These are phyloP conservation scores for Mimosa bimucronata DNA, from an alignment of 306 rosid species.

Conservation along the genomic window DNA sequence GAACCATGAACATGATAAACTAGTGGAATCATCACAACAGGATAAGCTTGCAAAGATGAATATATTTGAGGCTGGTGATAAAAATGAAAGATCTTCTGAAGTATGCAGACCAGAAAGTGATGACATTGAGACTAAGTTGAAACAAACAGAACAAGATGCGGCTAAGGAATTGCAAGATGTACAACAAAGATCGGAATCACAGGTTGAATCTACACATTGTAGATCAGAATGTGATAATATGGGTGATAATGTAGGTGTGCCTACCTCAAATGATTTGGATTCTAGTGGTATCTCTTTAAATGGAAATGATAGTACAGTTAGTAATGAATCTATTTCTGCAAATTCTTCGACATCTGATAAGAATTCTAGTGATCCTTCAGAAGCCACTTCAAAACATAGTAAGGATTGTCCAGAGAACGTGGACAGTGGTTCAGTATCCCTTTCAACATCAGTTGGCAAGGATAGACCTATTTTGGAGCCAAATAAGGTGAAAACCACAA, in stretches of 20 bases:
- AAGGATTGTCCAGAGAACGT: constrained; percentile 50
- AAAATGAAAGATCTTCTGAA: constrained; percentile 43
- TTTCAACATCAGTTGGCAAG: constrained; percentile 44
- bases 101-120: constrained; percentile 32
- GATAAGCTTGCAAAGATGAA: constrained; percentile 45
- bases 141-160: constrained; percentile 43
- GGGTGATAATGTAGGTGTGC: constrained; percentile 35
- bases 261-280: constrained; percentile 33
- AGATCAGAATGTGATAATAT: constrained; percentile 41
- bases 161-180: constrained; percentile 20
- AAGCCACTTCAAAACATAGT: constrained; percentile 43
- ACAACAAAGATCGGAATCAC: constrained; percentile 23
- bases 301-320: constrained; percentile 45
- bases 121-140: constrained; percentile 34
- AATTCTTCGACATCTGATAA: constrained; percentile 42
- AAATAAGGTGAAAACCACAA: constrained; percentile 52
- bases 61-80: constrained; percentile 39
- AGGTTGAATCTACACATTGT: constrained; percentile 45
- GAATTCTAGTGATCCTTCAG: constrained; percentile 48
- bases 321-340: constrained; percentile 38
- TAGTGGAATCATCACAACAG: constrained; percentile 37
- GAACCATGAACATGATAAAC: constrained; percentile 34
- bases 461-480: constrained; percentile 62
- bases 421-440: constrained; percentile 41
- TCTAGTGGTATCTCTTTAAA: constrained; percentile 42